These are phyloP conservation scores for Mortierella sp. DNA, from an alignment of 371 early-diverging fungal species.

Conservation along the genomic window DNA sequence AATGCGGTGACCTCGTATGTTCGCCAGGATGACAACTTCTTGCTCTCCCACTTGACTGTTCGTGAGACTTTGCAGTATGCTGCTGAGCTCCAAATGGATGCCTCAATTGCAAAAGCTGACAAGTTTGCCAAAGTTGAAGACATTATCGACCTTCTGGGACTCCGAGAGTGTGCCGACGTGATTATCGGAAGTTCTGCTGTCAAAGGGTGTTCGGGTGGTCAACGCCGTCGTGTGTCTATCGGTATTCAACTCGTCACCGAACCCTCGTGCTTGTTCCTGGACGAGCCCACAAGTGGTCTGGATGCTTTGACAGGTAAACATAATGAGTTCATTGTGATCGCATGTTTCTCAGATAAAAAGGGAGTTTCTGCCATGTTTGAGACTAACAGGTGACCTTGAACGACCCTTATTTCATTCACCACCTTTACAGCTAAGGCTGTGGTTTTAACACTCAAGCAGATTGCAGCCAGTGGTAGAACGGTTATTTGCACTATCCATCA, in stretches of 20 bases:
- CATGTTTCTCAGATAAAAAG: background rate
- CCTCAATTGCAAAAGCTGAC: constrained; percentile 25
- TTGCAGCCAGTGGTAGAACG: constrained; percentile 51
- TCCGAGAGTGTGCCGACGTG: constrained; percentile 53
- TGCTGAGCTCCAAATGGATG: constrained; percentile 56
- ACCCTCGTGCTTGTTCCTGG: constrained; percentile 65
- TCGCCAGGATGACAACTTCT: constrained; percentile 67
- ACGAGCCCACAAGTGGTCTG: constrained; percentile 70
- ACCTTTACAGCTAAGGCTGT: constrained; percentile 41
- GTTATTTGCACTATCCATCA: constrained; percentile 56
- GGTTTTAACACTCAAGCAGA: constrained; percentile 46
- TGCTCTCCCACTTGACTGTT: constrained; percentile 63
- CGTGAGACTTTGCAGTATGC: constrained; percentile 62
- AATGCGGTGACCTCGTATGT: constrained; percentile 61
- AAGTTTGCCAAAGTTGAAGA: constrained; percentile 39
- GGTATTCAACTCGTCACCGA: constrained; percentile 78
- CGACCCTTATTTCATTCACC: background rate
- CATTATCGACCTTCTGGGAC: constrained; percentile 52
- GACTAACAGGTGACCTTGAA: background rate
- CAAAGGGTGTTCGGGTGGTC: constrained; percentile 61
- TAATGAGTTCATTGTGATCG: background rate
- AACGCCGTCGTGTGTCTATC: constrained; percentile 79
- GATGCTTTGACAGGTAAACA: constrained; percentile 61
- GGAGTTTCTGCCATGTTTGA: background rate
- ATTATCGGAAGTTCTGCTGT: constrained; percentile 38